Percentiles rank a stretch among this genome's conserved stretches.
Conservation (phyloP, 352 stramenopile species). For the Phytophthora pseudosyringae region DNA sequence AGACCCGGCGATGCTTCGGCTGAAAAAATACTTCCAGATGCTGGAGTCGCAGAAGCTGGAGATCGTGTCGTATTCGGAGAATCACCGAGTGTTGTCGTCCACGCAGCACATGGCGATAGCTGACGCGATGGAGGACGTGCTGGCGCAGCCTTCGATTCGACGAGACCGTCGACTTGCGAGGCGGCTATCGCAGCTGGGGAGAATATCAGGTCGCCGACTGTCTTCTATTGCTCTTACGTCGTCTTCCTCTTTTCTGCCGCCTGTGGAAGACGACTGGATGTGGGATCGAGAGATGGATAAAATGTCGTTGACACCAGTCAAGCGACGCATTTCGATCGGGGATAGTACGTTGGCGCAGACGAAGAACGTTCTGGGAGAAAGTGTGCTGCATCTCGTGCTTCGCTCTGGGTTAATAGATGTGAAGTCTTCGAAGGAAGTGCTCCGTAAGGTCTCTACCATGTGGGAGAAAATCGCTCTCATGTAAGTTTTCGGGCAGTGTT, state of each 20-base stretch:
- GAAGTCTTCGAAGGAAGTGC: slow-evolving; percentile 35
- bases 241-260: slow-evolving; percentile 39
- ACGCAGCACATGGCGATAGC: slow-evolving; percentile 69
- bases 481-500: slow-evolving; percentile 36
- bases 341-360: slow-evolving; percentile 27
- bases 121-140: slow-evolving; percentile 76
- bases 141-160: slow-evolving; percentile 65
- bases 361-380: slow-evolving; percentile 37
- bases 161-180: slow-evolving; percentile 68
- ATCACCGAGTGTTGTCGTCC: slow-evolving; percentile 69
- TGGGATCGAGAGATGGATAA: slow-evolving; percentile 62
- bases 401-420: slow-evolving; percentile 47
- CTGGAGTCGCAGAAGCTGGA: slow-evolving; percentile 66
- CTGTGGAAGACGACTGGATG: slow-evolving; percentile 52
- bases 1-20: slow-evolving; percentile 42
- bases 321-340: slow-evolving; percentile 29
- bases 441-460: slow-evolving; percentile 51
- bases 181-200: slow-evolving; percentile 62
- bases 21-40: slow-evolving; percentile 60
- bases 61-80: slow-evolving; percentile 65
- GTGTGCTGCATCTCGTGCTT: slow-evolving; percentile 53
- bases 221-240: slow-evolving; percentile 47
- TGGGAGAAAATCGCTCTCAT: slow-evolving; percentile 52
- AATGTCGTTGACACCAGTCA: slow-evolving; percentile 45
- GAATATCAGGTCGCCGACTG: slow-evolving; percentile 56